Base-by-base conservation (phyloP, 805 yeast genomes). In the Myxozyma udenii region DNA sequence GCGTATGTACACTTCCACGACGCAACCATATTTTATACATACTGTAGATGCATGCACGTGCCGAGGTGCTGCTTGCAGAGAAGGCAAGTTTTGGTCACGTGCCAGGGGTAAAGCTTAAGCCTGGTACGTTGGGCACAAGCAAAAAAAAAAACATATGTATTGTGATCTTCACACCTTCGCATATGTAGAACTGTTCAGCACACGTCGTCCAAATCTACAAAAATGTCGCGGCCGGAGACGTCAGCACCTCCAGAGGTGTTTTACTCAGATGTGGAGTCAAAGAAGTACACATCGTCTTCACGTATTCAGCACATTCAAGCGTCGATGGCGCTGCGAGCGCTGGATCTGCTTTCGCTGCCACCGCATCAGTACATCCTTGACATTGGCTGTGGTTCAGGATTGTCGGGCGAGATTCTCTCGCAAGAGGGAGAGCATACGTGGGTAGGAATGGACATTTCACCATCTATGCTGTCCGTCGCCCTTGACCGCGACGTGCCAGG, bases 301-400 rank as follows among this genome's bases (percentile, higher is more conserved):
- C 93, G 98, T 76, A 96, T 93, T 44, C 98, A 93, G 72, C 96
- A 90, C 66, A 93, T 93, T 64, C 98, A 93, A 70, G 98, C 98
- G 1, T 86, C 87, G 67, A 93, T 93, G 98, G 89, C 98, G 0
- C 75, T 91, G 40, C 77, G 98, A 62, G 96, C 98, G 0, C 73
- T 93, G 42, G 98, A 93, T 62, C 74, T 93, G 33, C 72, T 93
- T 50, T 87, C 89, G 66, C 70, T 93, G 36, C 84, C 85, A 26
- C 79, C 80, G 1, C 73, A 71, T 26, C 75, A 87, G 61, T 83
- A 83, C 62, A 67, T 93, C 9, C 77, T 93, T 18, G 98, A 93
- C 76, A 78, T 93, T 32, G 98, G 98, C 14, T 93, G 98, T 74
- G 98, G 98, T 2, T 89, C 97, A 0, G 98, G 98, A 0, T 77